A percentile compares a stretch with the other conserved stretches of the same genome.
These are phyloP conservation scores for Rhodocollybia butyracea DNA, from an alignment of 768 basidiomycete species.

Conservation along the genomic window DNA sequence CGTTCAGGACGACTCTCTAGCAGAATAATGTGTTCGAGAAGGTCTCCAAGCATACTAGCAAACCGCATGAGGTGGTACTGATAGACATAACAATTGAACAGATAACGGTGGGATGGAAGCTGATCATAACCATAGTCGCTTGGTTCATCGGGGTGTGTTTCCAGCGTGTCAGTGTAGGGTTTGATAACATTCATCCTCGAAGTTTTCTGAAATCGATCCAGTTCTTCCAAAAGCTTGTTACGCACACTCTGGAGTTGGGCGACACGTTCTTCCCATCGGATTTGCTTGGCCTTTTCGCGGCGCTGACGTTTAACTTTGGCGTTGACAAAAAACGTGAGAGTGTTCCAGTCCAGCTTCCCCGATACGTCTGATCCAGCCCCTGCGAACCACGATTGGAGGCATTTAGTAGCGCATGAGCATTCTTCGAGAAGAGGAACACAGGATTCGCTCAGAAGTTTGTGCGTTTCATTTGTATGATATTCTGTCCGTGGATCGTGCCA, in stretches of 20 bases:
- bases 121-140: conserved; percentile 25
- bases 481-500: conserved; percentile 47
- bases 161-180: conserved; percentile 55
- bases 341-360: not conserved
- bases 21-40: conserved; percentile 16
- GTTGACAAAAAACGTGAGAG: not conserved
- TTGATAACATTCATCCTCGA: conserved; percentile 25
- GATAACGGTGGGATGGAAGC: conserved; percentile 59
- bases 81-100: conserved; percentile 75
- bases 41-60: conserved; percentile 25
- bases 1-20: conserved; percentile 1
- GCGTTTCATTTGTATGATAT: conserved; percentile 38
- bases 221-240: conserved; percentile 27
- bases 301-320: not conserved
- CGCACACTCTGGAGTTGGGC: conserved; percentile 29
- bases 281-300: not conserved
- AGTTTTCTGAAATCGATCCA: conserved; percentile 43
- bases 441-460: conserved; percentile 44
- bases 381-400: conserved; percentile 49
- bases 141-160: conserved; percentile 30
- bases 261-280: not conserved
- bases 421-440: conserved; percentile 50
- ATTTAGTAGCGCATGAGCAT: conserved; percentile 37
- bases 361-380: conserved; percentile 28
- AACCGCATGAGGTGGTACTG: conserved; percentile 52